Evolutionary conservation across 148 eudicot species (phyloP), one percentile per base, ranked within the genome.

Genomic region (Polygonum aviculare): DNA sequence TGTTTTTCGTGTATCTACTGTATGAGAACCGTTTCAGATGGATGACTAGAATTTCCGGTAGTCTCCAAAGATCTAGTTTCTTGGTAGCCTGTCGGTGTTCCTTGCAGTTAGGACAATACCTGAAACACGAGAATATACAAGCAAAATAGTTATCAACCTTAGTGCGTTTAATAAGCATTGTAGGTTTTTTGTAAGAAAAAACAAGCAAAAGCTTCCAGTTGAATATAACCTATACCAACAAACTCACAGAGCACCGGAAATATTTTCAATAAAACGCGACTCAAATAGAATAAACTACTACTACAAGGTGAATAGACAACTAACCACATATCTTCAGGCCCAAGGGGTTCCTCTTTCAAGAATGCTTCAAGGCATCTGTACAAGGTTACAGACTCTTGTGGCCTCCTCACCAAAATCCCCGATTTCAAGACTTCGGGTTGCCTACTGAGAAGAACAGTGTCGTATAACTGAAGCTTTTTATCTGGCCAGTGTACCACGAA

Each of bases 61-160:
- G 85, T 88, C 98, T 89, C 98, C 98, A 95, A 40, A 95, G 96
- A 80, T 95, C 98, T 71, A 95, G 82, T 76, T 90, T 95, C 82
- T 95, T 95, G 78, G 88, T 87, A 35, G 98, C 97, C 86, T 95
- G 98, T 52, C 91, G 83, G 79, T 90, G 97, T 82, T 92, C 75
- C 87, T 95, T 95, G 83, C 98, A 95, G 50, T 78, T 84, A 74
- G 98, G 97, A 80, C 97, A 95, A 84, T 85, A 95, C 98, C 98
- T 92, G 75, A 75, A 45, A 51, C 72, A 67, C 38, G 72, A 67
- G 72, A 67, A 67, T 67, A 67, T 16, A 35, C 18, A 36, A 67
- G 72, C 45, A 67, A 15, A 35, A 35, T 35, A 63, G 38, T 35
- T 35, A 35, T 16, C 19, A 35, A 65, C 41, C 70, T 4, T 65